Evolutionary conservation across 2,329 filamentous ascomycete species (phyloP).

Genomic region (Epichloe uncinata): DNA sequence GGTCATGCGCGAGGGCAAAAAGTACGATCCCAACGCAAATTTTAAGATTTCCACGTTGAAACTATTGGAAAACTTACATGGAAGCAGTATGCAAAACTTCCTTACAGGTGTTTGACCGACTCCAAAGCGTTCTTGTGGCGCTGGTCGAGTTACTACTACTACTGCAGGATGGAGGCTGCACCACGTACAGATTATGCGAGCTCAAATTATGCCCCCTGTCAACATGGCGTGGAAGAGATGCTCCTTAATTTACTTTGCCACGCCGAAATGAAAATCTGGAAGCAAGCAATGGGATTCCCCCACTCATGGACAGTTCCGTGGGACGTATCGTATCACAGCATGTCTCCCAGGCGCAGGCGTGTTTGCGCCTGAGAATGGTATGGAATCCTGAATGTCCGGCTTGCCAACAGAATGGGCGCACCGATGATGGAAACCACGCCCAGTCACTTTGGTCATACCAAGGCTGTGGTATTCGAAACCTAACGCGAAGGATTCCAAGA

Average conservation of each 20-base stretch:
- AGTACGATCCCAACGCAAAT: background rate
- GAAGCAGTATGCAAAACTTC: background rate
- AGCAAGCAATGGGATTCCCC: background rate
- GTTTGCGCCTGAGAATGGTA: background rate
- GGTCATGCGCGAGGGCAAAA: background rate
- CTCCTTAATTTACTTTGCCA: background rate
- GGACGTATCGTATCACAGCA: background rate
- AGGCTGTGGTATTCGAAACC: too few relatives aligned
- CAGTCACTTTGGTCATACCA: background rate
- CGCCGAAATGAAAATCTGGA: background rate
- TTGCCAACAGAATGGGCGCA: background rate
- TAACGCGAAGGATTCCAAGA: too few relatives aligned
- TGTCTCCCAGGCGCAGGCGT: background rate
- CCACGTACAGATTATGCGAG: background rate
- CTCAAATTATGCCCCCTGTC: background rate
- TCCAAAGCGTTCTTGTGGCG: background rate
- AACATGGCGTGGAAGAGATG: background rate
- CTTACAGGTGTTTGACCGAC: background rate
- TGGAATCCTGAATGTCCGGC: background rate
- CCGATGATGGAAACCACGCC: background rate
- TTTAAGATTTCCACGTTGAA: background rate
- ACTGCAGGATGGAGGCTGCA: background rate
- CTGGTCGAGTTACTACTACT: background rate
- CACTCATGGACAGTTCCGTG: background rate
- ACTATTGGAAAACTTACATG: background rate